These are phyloP conservation scores for Boletus rex-veris DNA, from an alignment of 768 basidiomycete species.

Conservation along the genomic window DNA sequence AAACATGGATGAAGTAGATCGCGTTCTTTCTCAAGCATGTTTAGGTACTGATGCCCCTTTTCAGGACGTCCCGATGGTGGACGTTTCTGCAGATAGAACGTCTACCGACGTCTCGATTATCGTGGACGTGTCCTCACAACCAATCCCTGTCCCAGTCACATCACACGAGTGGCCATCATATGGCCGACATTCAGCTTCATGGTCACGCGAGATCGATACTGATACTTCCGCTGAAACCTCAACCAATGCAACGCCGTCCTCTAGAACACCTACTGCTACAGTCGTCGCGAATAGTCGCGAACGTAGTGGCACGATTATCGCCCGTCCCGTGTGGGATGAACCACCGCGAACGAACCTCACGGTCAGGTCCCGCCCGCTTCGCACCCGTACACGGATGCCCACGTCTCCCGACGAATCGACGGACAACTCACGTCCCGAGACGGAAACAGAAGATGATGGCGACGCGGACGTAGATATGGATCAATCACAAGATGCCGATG, in stretches of 20 bases:
- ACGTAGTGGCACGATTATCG: slow-evolving; percentile 73
- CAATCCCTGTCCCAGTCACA: slow-evolving; percentile 18
- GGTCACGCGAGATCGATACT: slow-evolving; percentile 47
- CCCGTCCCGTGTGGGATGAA: slow-evolving; percentile 59
- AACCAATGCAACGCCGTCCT: slow-evolving; percentile 55
- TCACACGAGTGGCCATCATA: slow-evolving; percentile 18
- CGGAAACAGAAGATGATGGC: slow-evolving; percentile 77
- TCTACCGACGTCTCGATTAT: slow-evolving; percentile 23
- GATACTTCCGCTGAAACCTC: slow-evolving; percentile 65
- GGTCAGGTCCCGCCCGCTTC: slow-evolving; percentile 29
- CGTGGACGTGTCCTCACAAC: slow-evolving; percentile 18
- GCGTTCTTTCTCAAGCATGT: neutral
- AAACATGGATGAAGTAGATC: slow-evolving; percentile 25
- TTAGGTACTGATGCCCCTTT: slow-evolving; percentile 9
- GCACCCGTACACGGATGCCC: slow-evolving; percentile 30
- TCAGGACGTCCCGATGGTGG: slow-evolving; percentile 36
- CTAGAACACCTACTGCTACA: slow-evolving; percentile 58
- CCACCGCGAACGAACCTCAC: slow-evolving; percentile 19
- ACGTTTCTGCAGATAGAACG: slow-evolving; percentile 16
- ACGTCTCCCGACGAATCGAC: slow-evolving; percentile 43
- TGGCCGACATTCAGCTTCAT: slow-evolving; percentile 19
- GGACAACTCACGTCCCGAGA: slow-evolving; percentile 59
- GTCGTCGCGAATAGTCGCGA: slow-evolving; percentile 60
- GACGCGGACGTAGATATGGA: slow-evolving; percentile 55
- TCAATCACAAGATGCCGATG: slow-evolving; percentile 33